Evolutionary conservation across 2,329 filamentous ascomycete species (phyloP).

Genomic region (Stachybotrys echinatus): DNA sequence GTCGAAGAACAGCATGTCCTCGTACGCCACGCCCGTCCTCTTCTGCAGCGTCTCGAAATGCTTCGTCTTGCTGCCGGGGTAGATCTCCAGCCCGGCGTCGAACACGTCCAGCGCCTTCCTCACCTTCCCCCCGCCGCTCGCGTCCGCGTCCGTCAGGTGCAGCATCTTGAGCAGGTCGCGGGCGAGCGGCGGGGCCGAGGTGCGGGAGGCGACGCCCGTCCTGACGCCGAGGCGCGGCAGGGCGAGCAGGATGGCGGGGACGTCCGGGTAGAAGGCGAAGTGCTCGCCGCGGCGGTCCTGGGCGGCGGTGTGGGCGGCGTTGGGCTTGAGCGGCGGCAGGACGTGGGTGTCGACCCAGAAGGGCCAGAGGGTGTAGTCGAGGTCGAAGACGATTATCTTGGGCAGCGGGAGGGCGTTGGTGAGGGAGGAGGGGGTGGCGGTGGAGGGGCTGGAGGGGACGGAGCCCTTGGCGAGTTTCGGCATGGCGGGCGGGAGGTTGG

Average conservation of each 20-base stretch:
- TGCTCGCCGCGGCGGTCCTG: slow-evolving; percentile 57
- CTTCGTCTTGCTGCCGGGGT: slow-evolving; percentile 75
- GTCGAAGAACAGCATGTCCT: slow-evolving; percentile 94
- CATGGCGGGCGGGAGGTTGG: not conserved
- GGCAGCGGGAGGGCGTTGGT: slow-evolving; percentile 62
- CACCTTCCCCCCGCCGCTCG: slow-evolving; percentile 23
- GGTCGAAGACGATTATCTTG: slow-evolving; percentile 82
- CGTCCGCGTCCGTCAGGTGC: slow-evolving; percentile 35
- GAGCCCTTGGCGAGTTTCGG: not conserved
- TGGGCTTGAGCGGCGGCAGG: slow-evolving; percentile 60
- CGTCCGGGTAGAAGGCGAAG: slow-evolving; percentile 66
- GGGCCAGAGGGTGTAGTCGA: slow-evolving; percentile 98
- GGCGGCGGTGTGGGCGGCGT: slow-evolving; percentile 34
- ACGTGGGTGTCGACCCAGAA: slow-evolving; percentile 98
- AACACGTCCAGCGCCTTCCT: slow-evolving; percentile 53
- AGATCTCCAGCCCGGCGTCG: slow-evolving; percentile 58
- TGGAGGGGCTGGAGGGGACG: not conserved
- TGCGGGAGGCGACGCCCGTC: slow-evolving; percentile 76
- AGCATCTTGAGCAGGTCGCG: slow-evolving; percentile 75
- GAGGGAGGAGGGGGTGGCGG: slow-evolving; percentile 25
- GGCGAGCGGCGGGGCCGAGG: slow-evolving; percentile 72
- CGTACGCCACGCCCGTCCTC: slow-evolving; percentile 64
- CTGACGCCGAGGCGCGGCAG: slow-evolving; percentile 37
- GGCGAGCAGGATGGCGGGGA: slow-evolving; percentile 61
- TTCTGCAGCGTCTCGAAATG: slow-evolving; percentile 75